A percentile compares a stretch with the other conserved stretches of the same genome.
phyloP scores from a whole-genome alignment of 2,329 filamentous ascomycete genomes.

The Stachybotrys echinatus region DNA sequence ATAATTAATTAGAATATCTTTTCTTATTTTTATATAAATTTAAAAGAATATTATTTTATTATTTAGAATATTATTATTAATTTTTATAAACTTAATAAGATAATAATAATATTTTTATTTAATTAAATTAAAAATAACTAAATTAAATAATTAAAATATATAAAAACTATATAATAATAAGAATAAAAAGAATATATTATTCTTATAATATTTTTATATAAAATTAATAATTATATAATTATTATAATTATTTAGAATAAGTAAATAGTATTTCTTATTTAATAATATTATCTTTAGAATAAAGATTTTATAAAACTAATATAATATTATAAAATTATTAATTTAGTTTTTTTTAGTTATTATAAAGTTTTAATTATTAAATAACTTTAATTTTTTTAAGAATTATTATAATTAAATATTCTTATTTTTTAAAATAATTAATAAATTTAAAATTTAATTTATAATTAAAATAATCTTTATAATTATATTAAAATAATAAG shows the following conservation, averaged over 20 bases:
- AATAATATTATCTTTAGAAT: not conserved
- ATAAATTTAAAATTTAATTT: not conserved
- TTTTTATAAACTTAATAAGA: not conserved
- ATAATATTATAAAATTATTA: not conserved
- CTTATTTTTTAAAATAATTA: not conserved
- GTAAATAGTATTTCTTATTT: not conserved
- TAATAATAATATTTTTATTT: slow-evolving; percentile 1
- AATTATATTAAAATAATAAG: not conserved
- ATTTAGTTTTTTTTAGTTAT: slow-evolving; percentile 5
- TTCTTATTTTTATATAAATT: not conserved
- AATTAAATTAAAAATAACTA: slow-evolving; percentile 1
- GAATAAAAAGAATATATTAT: slow-evolving; percentile 1
- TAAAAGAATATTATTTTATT: not conserved
- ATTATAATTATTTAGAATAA: not conserved
- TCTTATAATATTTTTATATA: not conserved
- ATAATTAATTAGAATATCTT: not conserved
- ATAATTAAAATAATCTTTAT: not conserved
- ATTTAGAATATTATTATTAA: not conserved
- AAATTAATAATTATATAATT: not conserved
- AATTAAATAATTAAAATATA: slow-evolving; percentile 1
- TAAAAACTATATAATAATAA: slow-evolving; percentile 2
- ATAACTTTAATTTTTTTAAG: not conserved
- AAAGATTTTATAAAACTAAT: too few species aligned
- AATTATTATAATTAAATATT: too few species aligned
- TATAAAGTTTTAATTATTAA: too few species aligned